Conservation (phyloP, 2,329 filamentous ascomycete genomes). For the Fusarium siculi region DNA sequence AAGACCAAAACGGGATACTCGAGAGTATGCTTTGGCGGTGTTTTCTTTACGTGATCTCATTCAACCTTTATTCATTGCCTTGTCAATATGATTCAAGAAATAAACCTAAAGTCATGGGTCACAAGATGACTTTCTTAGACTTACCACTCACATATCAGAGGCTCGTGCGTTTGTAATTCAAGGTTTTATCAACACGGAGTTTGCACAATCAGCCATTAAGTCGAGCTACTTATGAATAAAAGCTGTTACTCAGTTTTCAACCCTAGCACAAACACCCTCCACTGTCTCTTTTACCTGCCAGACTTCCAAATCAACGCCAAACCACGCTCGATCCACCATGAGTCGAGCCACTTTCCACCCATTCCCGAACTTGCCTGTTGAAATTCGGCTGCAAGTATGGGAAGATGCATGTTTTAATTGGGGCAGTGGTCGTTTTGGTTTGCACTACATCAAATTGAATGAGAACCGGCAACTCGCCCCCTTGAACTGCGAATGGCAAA, state of each 20-base stretch:
- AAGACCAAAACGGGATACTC: background rate
- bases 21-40: accelerated
- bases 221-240: background rate
- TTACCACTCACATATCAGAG: background rate
- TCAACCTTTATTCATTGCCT: accelerated
- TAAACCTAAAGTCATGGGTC: background rate
- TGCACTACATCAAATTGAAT: background rate
- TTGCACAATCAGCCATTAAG: no score
- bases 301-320: background rate
- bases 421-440: accelerated
- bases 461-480: background rate
- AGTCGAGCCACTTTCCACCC: background rate
- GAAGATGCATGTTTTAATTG: background rate
- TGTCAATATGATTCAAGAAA: background rate
- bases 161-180: background rate
- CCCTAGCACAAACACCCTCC: background rate
- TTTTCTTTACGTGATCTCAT: background rate
- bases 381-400: background rate
- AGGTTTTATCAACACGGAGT: no score
- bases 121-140: background rate
- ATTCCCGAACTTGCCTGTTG: background rate
- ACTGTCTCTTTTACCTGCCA: background rate
- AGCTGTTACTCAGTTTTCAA: no score
- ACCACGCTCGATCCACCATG: background rate
- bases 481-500: background rate